Conservation (phyloP, 257 asterid species). For the Solanum pimpinellifolium region DNA sequence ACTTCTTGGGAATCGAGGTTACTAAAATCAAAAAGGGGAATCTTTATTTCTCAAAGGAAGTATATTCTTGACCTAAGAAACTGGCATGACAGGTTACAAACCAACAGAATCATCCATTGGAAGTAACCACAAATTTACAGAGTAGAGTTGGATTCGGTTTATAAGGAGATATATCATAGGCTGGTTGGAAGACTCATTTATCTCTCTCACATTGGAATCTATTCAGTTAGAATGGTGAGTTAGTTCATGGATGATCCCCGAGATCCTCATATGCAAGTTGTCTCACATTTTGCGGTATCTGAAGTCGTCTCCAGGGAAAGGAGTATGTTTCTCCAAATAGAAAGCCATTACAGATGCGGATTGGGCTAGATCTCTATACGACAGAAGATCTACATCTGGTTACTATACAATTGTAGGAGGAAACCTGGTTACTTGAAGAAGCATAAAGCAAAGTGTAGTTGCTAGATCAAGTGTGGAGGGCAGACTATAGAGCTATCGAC, state of each 20-base stretch:
- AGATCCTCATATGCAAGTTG: not conserved
- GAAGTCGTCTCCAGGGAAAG: not conserved
- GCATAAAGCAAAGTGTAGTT: not conserved
- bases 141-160: not conserved
- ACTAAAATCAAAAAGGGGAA: not conserved
- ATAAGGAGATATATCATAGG: not conserved
- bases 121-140: not conserved
- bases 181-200: not conserved
- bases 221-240: not conserved
- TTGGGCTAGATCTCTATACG: not conserved
- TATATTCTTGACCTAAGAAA: not conserved
- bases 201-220: not conserved
- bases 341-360: not conserved
- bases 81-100: not conserved
- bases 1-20: not conserved
- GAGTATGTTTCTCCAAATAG: not conserved
- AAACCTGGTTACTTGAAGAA: not conserved
- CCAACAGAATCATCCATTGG: not conserved
- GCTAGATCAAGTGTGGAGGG: not conserved
- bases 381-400: not conserved
- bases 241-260: not conserved
- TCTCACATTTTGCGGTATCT: not conserved
- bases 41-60: not conserved
- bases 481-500: not conserved
- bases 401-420: not conserved